Conservation (phyloP, 371 early-diverging fungal genomes). For the Fennellomyces sp. region DNA sequence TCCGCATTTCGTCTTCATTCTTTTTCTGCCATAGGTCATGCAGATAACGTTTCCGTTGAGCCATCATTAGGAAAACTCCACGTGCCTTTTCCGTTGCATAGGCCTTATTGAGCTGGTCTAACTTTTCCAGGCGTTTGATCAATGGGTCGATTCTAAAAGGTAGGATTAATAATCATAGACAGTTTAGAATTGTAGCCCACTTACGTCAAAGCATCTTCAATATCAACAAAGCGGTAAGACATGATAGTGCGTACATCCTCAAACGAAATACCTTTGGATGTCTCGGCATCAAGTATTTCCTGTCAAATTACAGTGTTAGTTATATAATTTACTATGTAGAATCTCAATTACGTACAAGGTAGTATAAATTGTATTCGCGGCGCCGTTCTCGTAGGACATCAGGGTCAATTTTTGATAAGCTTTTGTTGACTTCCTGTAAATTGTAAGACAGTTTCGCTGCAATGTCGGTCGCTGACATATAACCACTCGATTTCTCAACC, state of each 20-base stretch:
- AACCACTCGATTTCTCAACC: slow-evolving; percentile 3
- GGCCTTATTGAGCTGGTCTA: slow-evolving; percentile 40
- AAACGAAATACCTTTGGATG: slow-evolving; percentile 56
- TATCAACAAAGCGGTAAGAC: slow-evolving; percentile 54
- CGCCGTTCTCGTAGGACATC: slow-evolving; percentile 33
- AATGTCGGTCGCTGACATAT: background rate
- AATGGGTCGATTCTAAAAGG: slow-evolving; percentile 34
- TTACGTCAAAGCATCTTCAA: slow-evolving; percentile 55
- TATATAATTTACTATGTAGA: background rate
- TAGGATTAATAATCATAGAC: background rate
- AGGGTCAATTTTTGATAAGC: slow-evolving; percentile 26
- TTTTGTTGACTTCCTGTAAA: slow-evolving; percentile 22
- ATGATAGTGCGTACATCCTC: slow-evolving; percentile 54
- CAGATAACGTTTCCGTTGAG: slow-evolving; percentile 41
- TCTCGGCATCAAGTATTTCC: slow-evolving; percentile 45
- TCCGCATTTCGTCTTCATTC: slow-evolving; percentile 43
- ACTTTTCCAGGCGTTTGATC: slow-evolving; percentile 43
- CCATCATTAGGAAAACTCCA: slow-evolving; percentile 43
- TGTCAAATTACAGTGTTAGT: slow-evolving; percentile 2
- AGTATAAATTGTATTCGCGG: slow-evolving; percentile 50
- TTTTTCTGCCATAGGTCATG: slow-evolving; percentile 46
- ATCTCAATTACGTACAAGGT: slow-evolving; percentile 32
- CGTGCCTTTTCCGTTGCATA: slow-evolving; percentile 50
- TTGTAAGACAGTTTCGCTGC: slow-evolving; percentile 13
- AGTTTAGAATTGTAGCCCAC: background rate